Conservation (phyloP, 2,329 filamentous ascomycete genomes). For the Colletotrichum cordylinicola region DNA sequence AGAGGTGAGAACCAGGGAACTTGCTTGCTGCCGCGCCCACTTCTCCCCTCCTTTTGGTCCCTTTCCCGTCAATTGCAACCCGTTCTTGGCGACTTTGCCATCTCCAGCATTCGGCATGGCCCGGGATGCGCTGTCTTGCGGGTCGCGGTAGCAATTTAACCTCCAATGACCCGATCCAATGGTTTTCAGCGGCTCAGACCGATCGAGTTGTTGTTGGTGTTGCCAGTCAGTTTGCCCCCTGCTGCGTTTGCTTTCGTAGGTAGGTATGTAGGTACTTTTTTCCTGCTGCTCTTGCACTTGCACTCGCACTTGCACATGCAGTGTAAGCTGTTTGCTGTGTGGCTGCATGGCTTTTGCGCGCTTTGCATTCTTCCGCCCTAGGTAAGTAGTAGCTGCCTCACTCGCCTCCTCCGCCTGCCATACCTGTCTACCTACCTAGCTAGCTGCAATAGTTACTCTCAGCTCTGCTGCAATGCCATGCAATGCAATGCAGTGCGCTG, state of each 20-base stretch:
- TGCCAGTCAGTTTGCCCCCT: neutral
- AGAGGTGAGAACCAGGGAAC: neutral
- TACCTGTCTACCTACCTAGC: too few relatives aligned
- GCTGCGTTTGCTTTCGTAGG: neutral
- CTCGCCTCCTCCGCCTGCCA: neutral
- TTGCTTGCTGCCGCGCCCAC: neutral
- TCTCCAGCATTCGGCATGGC: neutral
- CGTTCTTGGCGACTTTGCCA: neutral
- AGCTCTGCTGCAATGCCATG: neutral
- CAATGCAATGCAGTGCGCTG: neutral
- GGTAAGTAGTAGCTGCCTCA: neutral
- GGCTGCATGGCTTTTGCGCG: neutral
- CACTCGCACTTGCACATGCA: neutral
- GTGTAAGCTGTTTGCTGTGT: neutral
- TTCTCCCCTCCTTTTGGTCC: neutral
- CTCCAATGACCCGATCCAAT: slow-evolving; percentile 20
- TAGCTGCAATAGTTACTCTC: neutral
- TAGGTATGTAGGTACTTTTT: neutral
- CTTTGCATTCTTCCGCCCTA: neutral
- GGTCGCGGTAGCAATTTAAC: slow-evolving; percentile 6
- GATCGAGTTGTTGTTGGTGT: slow-evolving; percentile 6
- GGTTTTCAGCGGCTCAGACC: slow-evolving; percentile 8
- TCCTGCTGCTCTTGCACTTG: neutral
- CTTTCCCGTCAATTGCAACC: neutral
- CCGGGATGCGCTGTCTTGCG: neutral